Evolutionary conservation across 805 yeast species (phyloP).

Genomic region (Suhomyces prunicola): DNA sequence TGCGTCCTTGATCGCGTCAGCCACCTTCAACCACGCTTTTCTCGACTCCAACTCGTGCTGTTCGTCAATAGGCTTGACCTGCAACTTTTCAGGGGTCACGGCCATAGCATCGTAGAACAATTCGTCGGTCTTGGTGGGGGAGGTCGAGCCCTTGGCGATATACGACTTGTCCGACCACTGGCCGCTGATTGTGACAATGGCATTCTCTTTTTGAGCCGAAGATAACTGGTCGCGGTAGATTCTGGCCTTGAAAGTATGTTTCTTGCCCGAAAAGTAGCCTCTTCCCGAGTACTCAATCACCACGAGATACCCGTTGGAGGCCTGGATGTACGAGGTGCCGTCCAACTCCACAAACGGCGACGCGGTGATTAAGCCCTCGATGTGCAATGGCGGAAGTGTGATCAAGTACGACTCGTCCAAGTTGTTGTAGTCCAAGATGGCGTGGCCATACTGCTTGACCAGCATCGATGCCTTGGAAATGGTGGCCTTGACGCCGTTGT

Average conservation of each 20-base stretch:
- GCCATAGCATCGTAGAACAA: constrained; percentile 63
- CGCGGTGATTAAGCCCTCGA: constrained; percentile 88
- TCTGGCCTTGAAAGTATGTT: constrained; percentile 87
- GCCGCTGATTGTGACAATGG: constrained; percentile 77
- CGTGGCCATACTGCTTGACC: constrained; percentile 93
- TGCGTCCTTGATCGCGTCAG: constrained; percentile 75
- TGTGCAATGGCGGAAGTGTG: constrained; percentile 92
- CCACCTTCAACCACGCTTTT: constrained; percentile 86
- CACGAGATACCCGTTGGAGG: constrained; percentile 72
- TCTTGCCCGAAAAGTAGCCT: constrained; percentile 94
- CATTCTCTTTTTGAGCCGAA: constrained; percentile 53
- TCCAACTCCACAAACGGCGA: constrained; percentile 94
- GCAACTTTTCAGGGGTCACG: constrained; percentile 50
- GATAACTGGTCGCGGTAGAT: constrained; percentile 53
- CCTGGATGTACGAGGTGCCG: constrained; percentile 79
- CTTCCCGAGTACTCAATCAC: constrained; percentile 82
- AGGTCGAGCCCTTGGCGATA: constrained; percentile 54
- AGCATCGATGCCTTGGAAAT: constrained; percentile 73
- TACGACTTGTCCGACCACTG: constrained; percentile 86
- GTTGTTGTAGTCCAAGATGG: constrained; percentile 62
- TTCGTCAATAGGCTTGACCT: constrained; percentile 76
- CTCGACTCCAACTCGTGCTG: constrained; percentile 83
- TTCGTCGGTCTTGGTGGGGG: constrained; percentile 44
- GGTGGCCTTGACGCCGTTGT: constrained; percentile 82
- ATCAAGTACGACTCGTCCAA: constrained; percentile 67